These are phyloP conservation scores for Plasmodium ovale DNA, from an alignment of 169 alveolate genomes.

Conservation along the genomic window DNA sequence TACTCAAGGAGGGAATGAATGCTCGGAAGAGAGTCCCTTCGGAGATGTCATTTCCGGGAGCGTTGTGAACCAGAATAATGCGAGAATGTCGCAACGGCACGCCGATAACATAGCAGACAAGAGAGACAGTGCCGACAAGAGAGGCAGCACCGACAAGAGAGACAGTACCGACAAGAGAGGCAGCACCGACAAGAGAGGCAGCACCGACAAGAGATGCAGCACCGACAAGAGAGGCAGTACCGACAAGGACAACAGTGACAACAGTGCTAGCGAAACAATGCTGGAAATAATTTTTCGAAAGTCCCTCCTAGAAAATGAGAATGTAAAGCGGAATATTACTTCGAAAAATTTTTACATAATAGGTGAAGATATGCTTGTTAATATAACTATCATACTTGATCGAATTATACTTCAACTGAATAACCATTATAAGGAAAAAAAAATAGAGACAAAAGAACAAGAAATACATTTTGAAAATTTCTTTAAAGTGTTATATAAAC, in stretches of 20 bases:
- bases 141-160: too few relatives aligned
- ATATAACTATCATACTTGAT: slow-evolving; percentile 41
- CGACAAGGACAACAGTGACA: background rate
- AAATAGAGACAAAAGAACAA: slow-evolving; percentile 22
- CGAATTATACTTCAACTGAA: slow-evolving; percentile 37
- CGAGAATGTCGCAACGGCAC: too few relatives aligned
- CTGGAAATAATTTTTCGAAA: slow-evolving; percentile 43
- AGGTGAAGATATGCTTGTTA: slow-evolving; percentile 58
- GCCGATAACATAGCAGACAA: too few relatives aligned
- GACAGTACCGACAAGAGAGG: too few relatives aligned
- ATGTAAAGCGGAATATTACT: slow-evolving; percentile 47
- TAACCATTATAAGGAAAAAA: slow-evolving; percentile 24
- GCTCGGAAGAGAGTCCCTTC: too few relatives aligned
- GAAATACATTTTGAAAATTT: slow-evolving; percentile 36
- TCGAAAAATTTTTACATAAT: slow-evolving; percentile 62
- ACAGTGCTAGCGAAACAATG: slow-evolving; percentile 5
- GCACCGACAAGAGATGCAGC: too few relatives aligned
- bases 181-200: too few relatives aligned
- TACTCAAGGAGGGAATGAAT: too few relatives aligned
- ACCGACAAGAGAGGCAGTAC: too few relatives aligned
- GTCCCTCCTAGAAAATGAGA: slow-evolving; percentile 58
- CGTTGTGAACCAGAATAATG: too few relatives aligned
- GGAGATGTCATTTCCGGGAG: too few relatives aligned
- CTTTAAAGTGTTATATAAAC: slow-evolving; percentile 44
- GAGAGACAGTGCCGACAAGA: too few relatives aligned